Base-by-base conservation (phyloP, 768 basidiomycete species). In the Brasilioporus rufonigricans region DNA sequence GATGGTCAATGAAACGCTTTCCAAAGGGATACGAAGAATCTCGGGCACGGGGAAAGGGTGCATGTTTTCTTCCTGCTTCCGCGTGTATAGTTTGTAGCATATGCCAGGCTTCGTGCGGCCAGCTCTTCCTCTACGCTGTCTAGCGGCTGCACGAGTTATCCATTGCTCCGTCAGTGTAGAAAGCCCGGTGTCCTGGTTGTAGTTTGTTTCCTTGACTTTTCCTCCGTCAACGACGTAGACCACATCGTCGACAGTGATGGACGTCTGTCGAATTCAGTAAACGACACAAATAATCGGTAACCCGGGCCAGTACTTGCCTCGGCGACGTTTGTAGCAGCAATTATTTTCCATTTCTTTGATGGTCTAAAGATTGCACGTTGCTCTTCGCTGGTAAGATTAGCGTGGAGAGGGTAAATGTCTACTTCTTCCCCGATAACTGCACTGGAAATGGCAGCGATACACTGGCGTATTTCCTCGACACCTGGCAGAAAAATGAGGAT, bases 401-500 rank as follows among this genome's bases (percentile, higher is more conserved):
- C 92, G 64, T 97, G 94, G 0, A 98, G 80, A 0, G 94, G 91
- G 24, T 93, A 76, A 46, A 89, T 78, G 27, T 80, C 79, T 5
- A 74, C 76, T 24, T 76, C 65, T 9, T 68, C 68, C 4, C 60
- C 53, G 1, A 74, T n/a, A 26, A 60, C 24, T 14, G 66, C 59
- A 36, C 64, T 65, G 16, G 73, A 75, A 40, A 93, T 71, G 5
- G 80, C 75, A 13, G 86, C 81, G 19, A 91, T 82, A 62, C 89
- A 90, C 56, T 87, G 84, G 19, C 84, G 81, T 59, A 93, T 93
- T 65, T 93, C 91, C 70, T 88, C 89, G 2, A 93, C 87, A 68
- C 94, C 94, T n/a, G 92, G 85, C 51, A 94, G 76, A 72, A 98
- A 98, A 41, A 97, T 82, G 23, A 98, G 77, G 43, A 97, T 83